A percentile compares a stretch with the other conserved stretches of the same genome.
phyloP scores from a whole-genome alignment of 768 basidiomycete genomes.

The Kwoniella europaea region DNA sequence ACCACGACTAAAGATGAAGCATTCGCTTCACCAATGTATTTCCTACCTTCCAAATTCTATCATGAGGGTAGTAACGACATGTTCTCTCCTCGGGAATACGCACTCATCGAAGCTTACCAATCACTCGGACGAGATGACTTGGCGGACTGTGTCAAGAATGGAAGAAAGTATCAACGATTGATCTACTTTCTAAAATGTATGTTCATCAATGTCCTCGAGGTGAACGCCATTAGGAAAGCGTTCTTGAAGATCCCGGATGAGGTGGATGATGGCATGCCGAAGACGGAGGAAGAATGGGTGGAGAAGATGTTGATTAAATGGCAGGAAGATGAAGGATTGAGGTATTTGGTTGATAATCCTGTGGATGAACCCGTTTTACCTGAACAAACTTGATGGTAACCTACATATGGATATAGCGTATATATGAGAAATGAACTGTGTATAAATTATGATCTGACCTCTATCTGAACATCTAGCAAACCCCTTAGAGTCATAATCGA shows the following conservation, averaged over 20 bases:
- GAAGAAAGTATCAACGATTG: slow-evolving; percentile 17
- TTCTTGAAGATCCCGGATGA: background rate
- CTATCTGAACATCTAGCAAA: too few species aligned
- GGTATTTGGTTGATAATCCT: background rate
- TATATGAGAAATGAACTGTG: too few species aligned
- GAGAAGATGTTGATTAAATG: background rate
- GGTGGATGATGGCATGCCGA: background rate
- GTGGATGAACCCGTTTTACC: background rate
- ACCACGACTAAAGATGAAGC: slow-evolving; percentile 25
- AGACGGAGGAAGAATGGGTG: slow-evolving; percentile 13
- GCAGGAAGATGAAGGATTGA: background rate
- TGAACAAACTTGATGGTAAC: background rate
- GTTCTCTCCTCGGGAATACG: background rate
- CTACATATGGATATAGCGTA: too few species aligned
- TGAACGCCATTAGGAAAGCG: slow-evolving; percentile 4
- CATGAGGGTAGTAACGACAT: background rate
- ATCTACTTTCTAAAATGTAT: background rate
- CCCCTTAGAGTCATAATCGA: too few species aligned
- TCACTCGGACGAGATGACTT: slow-evolving; percentile 11
- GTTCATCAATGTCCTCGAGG: background rate
- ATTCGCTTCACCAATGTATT: slow-evolving; percentile 11
- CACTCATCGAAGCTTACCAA: slow-evolving; percentile 6
- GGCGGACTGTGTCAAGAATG: slow-evolving; percentile 15
- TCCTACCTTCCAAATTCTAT: slow-evolving; percentile 1
- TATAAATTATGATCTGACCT: too few species aligned